Percentiles rank a stretch among this genome's conserved stretches.
These are phyloP conservation scores for Picochlorum sp. DNA, from an alignment of 139 green algal species.

Conservation along the genomic window DNA sequence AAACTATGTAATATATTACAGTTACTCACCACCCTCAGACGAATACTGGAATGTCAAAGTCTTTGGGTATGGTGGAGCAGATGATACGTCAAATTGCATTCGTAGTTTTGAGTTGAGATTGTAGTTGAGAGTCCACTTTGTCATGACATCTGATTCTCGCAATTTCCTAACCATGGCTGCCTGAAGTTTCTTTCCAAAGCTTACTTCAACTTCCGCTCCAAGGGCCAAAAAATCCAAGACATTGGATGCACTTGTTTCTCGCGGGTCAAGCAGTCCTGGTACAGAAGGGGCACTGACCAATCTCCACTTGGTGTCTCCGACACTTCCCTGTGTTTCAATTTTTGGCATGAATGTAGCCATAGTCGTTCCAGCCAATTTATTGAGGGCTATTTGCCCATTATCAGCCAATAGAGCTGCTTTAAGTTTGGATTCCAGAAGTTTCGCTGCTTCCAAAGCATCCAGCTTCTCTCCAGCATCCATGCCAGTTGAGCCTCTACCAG, in stretches of 20 bases:
- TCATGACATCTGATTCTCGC: conserved; percentile 56
- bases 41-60: conserved; percentile 77
- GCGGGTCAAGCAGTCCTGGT: conserved; percentile 46
- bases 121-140: conserved; percentile 78
- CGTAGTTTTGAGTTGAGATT: conserved; percentile 65
- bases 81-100: conserved; percentile 71
- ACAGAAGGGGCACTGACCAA: conserved; percentile 79
- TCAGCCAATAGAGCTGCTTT: conserved; percentile 74
- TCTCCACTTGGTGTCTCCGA: conserved; percentile 63
- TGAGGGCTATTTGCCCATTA: conserved; percentile 87
- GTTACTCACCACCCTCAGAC: conserved; percentile 29
- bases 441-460: conserved; percentile 57
- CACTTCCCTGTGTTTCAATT: conserved; percentile 81
- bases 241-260: conserved; percentile 35
- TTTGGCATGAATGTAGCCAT: conserved; percentile 84
- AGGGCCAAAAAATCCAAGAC: conserved; percentile 50
- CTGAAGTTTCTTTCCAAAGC: conserved; percentile 55
- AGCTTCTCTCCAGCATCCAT: conserved; percentile 24
- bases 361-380: conserved; percentile 73
- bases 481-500: background rate
- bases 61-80: conserved; percentile 47
- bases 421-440: conserved; percentile 88
- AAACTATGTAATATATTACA: background rate
- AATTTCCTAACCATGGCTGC: conserved; percentile 72
- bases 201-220: conserved; percentile 88